Base-by-base conservation (phyloP, 139 green algal species). In the Micractinium conductrix region DNA sequence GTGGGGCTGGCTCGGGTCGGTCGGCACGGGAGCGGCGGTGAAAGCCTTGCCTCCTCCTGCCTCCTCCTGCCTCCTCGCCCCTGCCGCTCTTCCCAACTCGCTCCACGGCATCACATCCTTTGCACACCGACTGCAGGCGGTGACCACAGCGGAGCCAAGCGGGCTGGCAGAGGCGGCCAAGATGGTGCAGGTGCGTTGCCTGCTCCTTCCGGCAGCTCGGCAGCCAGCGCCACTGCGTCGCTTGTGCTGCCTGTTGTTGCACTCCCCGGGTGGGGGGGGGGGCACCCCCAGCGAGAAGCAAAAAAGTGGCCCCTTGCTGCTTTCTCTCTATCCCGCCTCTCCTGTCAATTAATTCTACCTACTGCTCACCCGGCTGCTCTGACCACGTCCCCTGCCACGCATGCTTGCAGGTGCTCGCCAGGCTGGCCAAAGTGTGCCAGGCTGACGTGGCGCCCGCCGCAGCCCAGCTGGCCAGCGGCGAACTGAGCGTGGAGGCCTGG, bases 151-250 rank as follows among this genome's bases (percentile, higher is more conserved):
- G 0, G 16, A 73, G 76, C 30, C 55, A 12, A 73, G 28, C 58
- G 38, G 58, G 44, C 62, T 82, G 76, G 42, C 40, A 17, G 58
- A 82, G 58, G 76, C 76, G 0, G 76, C 72, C 76, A 82, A 73
- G 38, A 71, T 82, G 76, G 76, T 82, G 38, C 38, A 72, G 76
- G n/a, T n/a, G n/a, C n/a, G n/a, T n/a, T n/a, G n/a, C n/a, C n/a
- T n/a, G n/a, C n/a, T n/a, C n/a, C n/a, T n/a, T n/a, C n/a, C n/a
- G n/a, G n/a, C n/a, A n/a, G n/a, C n/a, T n/a, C n/a, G n/a, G n/a
- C n/a, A n/a, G n/a, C n/a, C n/a, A n/a, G n/a, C n/a, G n/a, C n/a
- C n/a, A n/a, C n/a, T n/a, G n/a, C n/a, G n/a, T n/a, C n/a, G n/a
- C n/a, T n/a, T n/a, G n/a, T n/a, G n/a, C n/a, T n/a, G n/a, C n/a